Evolutionary conservation across 805 yeast species (phyloP).

Genomic region (Wickerhamomyces queroliae): DNA sequence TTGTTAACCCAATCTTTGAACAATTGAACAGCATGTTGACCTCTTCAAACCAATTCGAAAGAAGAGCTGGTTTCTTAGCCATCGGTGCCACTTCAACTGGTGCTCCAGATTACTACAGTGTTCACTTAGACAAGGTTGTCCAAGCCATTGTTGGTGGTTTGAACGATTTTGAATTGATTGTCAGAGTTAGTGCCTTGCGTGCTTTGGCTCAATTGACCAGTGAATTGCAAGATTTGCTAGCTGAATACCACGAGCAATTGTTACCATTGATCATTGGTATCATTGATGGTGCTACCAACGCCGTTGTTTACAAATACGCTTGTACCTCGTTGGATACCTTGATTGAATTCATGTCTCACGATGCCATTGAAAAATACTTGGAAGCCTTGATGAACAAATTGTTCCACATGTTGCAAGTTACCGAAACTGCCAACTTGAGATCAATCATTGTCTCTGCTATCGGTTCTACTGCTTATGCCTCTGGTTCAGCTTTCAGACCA

Average conservation of each 20-base stretch:
- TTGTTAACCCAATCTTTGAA: slow-evolving; percentile 71
- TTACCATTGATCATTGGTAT: slow-evolving; percentile 83
- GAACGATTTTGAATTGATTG: slow-evolving; percentile 67
- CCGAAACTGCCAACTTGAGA: slow-evolving; percentile 65
- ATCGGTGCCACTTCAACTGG: slow-evolving; percentile 84
- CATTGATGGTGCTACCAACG: slow-evolving; percentile 79
- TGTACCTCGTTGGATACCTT: slow-evolving; percentile 88
- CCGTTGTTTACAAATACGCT: slow-evolving; percentile 83
- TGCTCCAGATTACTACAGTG: slow-evolving; percentile 86
- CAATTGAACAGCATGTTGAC: slow-evolving; percentile 51
- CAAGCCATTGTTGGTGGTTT: slow-evolving; percentile 73
- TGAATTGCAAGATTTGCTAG: slow-evolving; percentile 80
- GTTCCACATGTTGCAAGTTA: slow-evolving; percentile 73
- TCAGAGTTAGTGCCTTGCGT: slow-evolving; percentile 81
- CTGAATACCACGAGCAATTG: slow-evolving; percentile 76
- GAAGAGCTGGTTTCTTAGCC: slow-evolving; percentile 82
- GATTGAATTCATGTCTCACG: slow-evolving; percentile 86
- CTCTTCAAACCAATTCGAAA: slow-evolving; percentile 64
- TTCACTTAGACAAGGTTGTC: slow-evolving; percentile 67
- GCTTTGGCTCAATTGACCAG: slow-evolving; percentile 72
- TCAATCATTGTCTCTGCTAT: slow-evolving; percentile 88
- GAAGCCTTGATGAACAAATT: slow-evolving; percentile 88
- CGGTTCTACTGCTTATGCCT: slow-evolving; percentile 95
- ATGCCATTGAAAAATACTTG: slow-evolving; percentile 74
- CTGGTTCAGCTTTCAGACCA: slow-evolving; percentile 84